phyloP scores from a whole-genome alignment of 352 stramenopile genomes.

The Phytophthora vignae region DNA sequence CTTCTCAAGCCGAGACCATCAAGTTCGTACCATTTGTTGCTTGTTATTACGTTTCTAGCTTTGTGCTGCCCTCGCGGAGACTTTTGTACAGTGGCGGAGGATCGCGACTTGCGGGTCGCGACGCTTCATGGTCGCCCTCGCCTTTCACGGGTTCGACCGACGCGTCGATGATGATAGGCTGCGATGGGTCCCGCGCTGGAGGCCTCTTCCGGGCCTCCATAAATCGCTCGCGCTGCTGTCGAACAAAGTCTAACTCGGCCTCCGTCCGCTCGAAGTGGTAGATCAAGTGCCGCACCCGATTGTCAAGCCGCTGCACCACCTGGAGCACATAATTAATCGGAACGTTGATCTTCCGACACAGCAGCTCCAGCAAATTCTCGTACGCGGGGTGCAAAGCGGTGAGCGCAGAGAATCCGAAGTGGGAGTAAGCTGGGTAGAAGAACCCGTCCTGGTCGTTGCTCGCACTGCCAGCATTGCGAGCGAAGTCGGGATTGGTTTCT shows the following conservation, averaged over 20 bases:
- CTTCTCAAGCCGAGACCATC: too few relatives aligned
- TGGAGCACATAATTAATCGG: constrained; percentile 56
- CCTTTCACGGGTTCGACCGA: background rate
- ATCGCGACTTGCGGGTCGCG: constrained; percentile 28
- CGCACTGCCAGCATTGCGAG: background rate
- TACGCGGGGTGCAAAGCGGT: constrained; percentile 57
- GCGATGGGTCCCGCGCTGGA: too few relatives aligned
- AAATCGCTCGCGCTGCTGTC: constrained; percentile 22
- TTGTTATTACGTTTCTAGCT: constrained; percentile 7
- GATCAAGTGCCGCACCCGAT: constrained; percentile 39
- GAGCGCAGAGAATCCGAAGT: too few relatives aligned
- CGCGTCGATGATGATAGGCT: constrained; percentile 3
- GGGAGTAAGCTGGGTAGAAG: constrained; percentile 56
- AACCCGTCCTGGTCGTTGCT: constrained; percentile 36
- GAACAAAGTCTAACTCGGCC: constrained; percentile 23
- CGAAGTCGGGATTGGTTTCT: constrained; percentile 18
- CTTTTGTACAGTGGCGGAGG: constrained; percentile 9
- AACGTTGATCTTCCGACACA: constrained; percentile 71
- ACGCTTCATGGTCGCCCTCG: constrained; percentile 23
- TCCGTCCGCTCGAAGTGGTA: constrained; percentile 36
- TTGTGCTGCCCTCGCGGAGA: background rate
- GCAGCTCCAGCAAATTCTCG: constrained; percentile 65
- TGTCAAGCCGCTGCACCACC: constrained; percentile 40
- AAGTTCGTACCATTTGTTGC: constrained; percentile 21
- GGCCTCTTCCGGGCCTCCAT: constrained; percentile 6